Percentiles rank a stretch among this genome's conserved stretches.
These are phyloP conservation scores for Ogataea haglerorum DNA, from an alignment of 805 yeast species.

Conservation along the genomic window DNA sequence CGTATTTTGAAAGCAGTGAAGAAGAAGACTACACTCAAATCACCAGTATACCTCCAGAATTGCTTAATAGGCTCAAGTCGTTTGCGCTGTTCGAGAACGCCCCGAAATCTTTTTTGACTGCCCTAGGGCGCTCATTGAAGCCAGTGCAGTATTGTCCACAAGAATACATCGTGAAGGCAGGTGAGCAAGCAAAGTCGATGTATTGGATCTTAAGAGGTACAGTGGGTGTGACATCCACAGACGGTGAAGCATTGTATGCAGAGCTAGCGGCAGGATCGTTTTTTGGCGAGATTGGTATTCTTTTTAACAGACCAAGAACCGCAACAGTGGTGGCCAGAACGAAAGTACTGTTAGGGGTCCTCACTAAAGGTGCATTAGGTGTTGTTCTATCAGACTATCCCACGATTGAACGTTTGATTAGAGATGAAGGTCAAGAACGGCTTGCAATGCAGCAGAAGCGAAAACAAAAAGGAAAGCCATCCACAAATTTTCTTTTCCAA, in stretches of 20 bases:
- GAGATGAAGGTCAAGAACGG: slow-evolving; percentile 79
- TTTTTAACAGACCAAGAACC: slow-evolving; percentile 72
- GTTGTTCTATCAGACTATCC: slow-evolving; percentile 63
- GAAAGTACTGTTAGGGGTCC: slow-evolving; percentile 62
- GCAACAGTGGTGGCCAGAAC: slow-evolving; percentile 75
- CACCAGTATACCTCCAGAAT: slow-evolving; percentile 45
- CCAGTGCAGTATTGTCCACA: slow-evolving; percentile 64
- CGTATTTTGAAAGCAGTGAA: slow-evolving; percentile 18
- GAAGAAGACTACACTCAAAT: slow-evolving; percentile 23
- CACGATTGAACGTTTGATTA: slow-evolving; percentile 57
- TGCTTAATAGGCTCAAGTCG: slow-evolving; percentile 50
- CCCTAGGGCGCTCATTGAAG: slow-evolving; percentile 54
- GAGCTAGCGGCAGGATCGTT: slow-evolving; percentile 66
- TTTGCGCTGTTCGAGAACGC: slow-evolving; percentile 67
- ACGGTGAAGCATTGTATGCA: slow-evolving; percentile 73
- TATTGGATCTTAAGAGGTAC: slow-evolving; percentile 77
- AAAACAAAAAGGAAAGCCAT: slow-evolving; percentile 40
- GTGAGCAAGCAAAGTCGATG: slow-evolving; percentile 74
- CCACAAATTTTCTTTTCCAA: slow-evolving; percentile 12
- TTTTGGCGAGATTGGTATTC: slow-evolving; percentile 77
- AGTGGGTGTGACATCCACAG: slow-evolving; percentile 73
- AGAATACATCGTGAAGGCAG: slow-evolving; percentile 64
- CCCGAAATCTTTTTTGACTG: slow-evolving; percentile 59
- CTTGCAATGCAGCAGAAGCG: slow-evolving; percentile 67
- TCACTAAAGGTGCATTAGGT: slow-evolving; percentile 61